Conservation (phyloP, 192 early-diverging fungal genomes). For the Phlyctochytrium bullatum region DNA sequence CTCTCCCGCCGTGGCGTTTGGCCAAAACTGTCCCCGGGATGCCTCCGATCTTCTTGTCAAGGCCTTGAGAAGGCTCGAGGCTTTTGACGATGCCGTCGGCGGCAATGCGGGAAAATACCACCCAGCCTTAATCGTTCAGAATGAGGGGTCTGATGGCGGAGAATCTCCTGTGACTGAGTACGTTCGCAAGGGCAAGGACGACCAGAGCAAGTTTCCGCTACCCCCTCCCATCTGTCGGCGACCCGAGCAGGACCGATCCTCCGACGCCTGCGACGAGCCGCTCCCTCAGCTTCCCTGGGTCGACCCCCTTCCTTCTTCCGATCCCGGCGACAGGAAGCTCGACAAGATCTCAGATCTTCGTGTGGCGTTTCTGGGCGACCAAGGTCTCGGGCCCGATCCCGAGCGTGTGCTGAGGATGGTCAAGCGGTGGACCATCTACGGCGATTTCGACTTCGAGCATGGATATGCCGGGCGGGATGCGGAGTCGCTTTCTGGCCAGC, state of each 20-base stretch:
- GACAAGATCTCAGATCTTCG: not conserved
- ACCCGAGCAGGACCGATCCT: no score
- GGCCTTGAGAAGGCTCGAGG: not conserved
- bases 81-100: not conserved
- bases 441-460: not conserved
- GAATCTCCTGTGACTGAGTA: no score
- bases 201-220: not conserved
- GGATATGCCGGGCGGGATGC: not conserved
- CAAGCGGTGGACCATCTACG: not conserved
- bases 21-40: not conserved
- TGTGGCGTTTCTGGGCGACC: not conserved
- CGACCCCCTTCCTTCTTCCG: not conserved
- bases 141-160: not conserved
- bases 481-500: not conserved
- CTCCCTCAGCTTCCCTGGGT: not conserved
- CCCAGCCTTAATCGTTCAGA: not conserved
- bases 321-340: not conserved
- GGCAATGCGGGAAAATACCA: not conserved
- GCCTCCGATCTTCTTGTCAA: not conserved
- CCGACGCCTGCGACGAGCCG: no score
- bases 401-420: not conserved
- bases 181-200: no score
- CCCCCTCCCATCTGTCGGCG: no score
- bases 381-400: not conserved
- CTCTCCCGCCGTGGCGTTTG: not conserved